Percentiles rank a stretch among this genome's conserved stretches.
Evolutionary conservation across 75 land plant species (phyloP).

Genomic region (Cunninghamia lanceolata): DNA sequence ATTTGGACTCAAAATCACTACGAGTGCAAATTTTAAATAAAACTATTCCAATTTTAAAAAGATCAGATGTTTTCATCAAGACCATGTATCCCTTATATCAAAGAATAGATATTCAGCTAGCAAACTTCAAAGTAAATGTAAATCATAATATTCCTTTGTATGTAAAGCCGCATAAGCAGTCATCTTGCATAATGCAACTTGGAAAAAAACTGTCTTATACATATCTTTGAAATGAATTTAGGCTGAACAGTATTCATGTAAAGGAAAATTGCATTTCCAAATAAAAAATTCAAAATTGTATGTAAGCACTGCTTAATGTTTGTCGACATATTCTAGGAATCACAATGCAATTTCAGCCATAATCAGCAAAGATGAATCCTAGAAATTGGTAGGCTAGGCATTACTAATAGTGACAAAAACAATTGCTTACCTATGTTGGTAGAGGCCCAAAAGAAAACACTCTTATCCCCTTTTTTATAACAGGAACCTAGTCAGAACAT

Average conservation of each 20-base stretch:
- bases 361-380: neutral
- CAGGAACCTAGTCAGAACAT: neutral
- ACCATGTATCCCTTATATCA: neutral
- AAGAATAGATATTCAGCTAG: neutral
- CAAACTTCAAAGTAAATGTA: neutral
- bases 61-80: neutral
- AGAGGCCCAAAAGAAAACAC: neutral
- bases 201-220: neutral
- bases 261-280: neutral
- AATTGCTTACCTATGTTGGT: neutral
- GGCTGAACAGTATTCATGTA: neutral
- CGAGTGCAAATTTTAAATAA: neutral
- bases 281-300: neutral
- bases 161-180: neutral
- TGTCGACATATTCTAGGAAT: neutral
- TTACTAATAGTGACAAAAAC: neutral
- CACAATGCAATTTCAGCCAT: neutral
- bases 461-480: neutral
- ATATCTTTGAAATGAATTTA: neutral
- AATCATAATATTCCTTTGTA: neutral
- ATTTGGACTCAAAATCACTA: neutral
- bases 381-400: neutral
- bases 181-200: no score
- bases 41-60: neutral
- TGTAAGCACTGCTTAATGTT: neutral